Base-by-base conservation (phyloP, 805 yeast species). In the Metschnikowia lachancei region DNA sequence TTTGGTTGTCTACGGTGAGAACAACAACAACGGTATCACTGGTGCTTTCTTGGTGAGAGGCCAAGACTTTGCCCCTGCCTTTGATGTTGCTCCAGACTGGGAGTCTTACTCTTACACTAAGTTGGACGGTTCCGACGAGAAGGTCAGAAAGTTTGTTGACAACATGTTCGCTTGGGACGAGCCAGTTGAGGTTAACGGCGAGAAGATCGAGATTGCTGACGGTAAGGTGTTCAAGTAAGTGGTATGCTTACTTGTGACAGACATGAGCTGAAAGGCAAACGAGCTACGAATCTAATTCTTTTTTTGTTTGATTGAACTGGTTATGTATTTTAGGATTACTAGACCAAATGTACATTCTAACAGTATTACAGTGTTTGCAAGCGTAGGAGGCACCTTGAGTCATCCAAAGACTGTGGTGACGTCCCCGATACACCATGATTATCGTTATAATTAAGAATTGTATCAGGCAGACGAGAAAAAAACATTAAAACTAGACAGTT, bases 51-150 rank as follows among this genome's bases (percentile, higher is more conserved):
- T 94, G 65, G 84, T 92, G 65, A 90, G 98, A 78, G 99, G 99
- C 63, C 88, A 92, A 74, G 96, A 92, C 53, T 74, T 61, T 66
- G 80, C 61, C 47, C 96, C 97, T 70, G 99, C 97, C 54, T 89
- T 92, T 66, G 87, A 92, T 57, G 98, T 94, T 70, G 99, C 98
- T 66, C 97, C 99, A 72, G 99, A 94, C 76, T 90, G 96, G 95
- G 98, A 92, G 77, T 88, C 97, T 41, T 92, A 88, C 77, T 66
- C 68, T 50, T 89, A 80, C 86, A 74, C 81, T 66, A 83, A 87
- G 77, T 78, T 92, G 64, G 97, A 92, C 67, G 80, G 85, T 52
- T 61, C 89, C 62, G 80, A 81, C 59, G 81, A 80, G 58, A 94
- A 81, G 66, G 87, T 80, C 78, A 84, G 78, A 73, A 87, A 77